These are phyloP conservation scores for Solanum chilense DNA, from an alignment of 257 asterid species.

Conservation along the genomic window DNA sequence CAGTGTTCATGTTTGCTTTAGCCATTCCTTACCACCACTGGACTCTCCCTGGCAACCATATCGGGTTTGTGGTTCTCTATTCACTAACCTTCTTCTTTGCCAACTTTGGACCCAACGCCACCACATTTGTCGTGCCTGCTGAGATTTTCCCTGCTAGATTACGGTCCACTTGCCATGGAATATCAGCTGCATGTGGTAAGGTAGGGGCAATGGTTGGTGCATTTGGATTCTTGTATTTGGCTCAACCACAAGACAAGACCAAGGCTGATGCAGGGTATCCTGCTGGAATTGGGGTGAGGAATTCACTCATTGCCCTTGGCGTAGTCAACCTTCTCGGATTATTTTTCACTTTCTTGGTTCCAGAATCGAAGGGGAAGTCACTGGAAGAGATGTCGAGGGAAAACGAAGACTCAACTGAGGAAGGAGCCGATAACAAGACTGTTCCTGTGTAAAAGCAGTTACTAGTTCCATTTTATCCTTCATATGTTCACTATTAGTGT, in stretches of 20 bases:
- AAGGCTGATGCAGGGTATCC: slow-evolving; percentile 54
- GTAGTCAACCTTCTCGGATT: slow-evolving; percentile 31
- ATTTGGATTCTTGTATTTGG: slow-evolving; percentile 52
- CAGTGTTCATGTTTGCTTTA: not conserved
- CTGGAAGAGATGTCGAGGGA: slow-evolving; percentile 46
- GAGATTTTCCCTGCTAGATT: not conserved
- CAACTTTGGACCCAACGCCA: not conserved
- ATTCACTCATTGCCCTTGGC: slow-evolving; percentile 41
- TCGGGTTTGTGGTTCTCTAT: not conserved
- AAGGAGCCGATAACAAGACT: not conserved
- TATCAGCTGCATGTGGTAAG: slow-evolving; percentile 61
- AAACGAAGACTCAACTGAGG: slow-evolving; percentile 5
- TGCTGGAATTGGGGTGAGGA: slow-evolving; percentile 48
- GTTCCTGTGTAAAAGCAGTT: not conserved
- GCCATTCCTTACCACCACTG: not conserved
- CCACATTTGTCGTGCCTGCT: not conserved
- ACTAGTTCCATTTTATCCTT: not conserved
- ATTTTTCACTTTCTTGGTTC: slow-evolving; percentile 44
- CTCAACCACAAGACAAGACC: slow-evolving; percentile 34
- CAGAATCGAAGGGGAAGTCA: slow-evolving; percentile 53
- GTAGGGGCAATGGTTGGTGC: slow-evolving; percentile 65
- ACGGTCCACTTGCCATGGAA: slow-evolving; percentile 23
- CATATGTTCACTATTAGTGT: not conserved
- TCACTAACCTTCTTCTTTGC: not conserved
- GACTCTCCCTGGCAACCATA: not conserved